A percentile compares a stretch with the other conserved stretches of the same genome.
phyloP scores from a whole-genome alignment of 2,329 filamentous ascomycete species.

The Daldinia eschscholtzii region DNA sequence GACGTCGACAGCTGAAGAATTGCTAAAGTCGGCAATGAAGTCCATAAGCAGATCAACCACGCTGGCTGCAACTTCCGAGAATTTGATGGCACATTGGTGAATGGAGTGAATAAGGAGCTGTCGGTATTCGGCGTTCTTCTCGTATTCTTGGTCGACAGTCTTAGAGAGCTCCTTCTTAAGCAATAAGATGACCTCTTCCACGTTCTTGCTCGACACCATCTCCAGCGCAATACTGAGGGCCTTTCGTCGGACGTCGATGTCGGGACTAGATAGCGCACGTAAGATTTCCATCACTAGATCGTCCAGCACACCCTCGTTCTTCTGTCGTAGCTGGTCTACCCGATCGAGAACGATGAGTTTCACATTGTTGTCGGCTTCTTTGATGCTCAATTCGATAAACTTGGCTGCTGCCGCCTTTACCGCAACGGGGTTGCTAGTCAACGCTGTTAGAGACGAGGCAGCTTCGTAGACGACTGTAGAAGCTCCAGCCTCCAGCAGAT shows the following conservation, averaged over 20 bases:
- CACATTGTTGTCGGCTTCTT: constrained; percentile 98
- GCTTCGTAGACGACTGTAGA: constrained; percentile 98
- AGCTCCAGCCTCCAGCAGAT: constrained; percentile 90
- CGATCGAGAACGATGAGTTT: constrained; percentile 98
- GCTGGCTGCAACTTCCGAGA: constrained; percentile 96
- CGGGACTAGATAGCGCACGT: constrained; percentile 91
- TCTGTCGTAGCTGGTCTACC: constrained; percentile 86
- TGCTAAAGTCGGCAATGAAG: constrained; percentile 98
- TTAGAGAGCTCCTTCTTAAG: constrained; percentile 98
- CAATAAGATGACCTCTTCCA: constrained; percentile 95
- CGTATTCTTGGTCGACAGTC: constrained; percentile 98
- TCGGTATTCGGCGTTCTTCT: constrained; percentile 96
- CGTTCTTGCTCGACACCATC: constrained; percentile 99
- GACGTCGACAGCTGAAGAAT: constrained; percentile 94
- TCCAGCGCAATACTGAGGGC: constrained; percentile 90
- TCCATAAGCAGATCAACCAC: constrained; percentile 98
- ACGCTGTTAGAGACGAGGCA: constrained; percentile 90
- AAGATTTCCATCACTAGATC: constrained; percentile 98
- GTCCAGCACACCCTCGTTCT: constrained; percentile 91
- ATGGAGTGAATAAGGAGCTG: constrained; percentile 97
- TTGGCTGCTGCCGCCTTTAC: constrained; percentile 97
- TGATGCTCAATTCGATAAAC: constrained; percentile 96
- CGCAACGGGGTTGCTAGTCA: constrained; percentile 96
- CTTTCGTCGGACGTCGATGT: constrained; percentile 95
- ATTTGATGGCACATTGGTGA: constrained; percentile 98